phyloP scores from a whole-genome alignment of 495 filamentous ascomycete species.

The Tuber aestivum region DNA sequence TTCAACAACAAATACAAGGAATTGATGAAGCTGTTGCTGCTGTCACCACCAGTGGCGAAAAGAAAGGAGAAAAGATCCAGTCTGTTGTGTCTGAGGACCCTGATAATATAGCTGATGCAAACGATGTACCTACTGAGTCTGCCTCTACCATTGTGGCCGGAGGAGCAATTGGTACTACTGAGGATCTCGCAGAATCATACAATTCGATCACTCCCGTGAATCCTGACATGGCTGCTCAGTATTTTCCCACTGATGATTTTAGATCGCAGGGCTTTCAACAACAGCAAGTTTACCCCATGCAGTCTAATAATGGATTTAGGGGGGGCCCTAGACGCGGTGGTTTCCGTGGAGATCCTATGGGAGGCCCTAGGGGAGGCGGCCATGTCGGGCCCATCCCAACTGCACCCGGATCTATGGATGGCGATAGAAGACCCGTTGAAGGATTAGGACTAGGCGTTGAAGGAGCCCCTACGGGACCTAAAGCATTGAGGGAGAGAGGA shows the following conservation, averaged over 20 bases:
- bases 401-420: slow-evolving; percentile 25
- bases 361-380: slow-evolving; percentile 18
- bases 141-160: slow-evolving; percentile 36
- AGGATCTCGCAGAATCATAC: slow-evolving; percentile 34
- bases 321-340: slow-evolving; percentile 29
- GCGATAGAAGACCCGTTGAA: slow-evolving; percentile 28
- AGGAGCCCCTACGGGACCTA: slow-evolving; percentile 83
- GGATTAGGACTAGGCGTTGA: slow-evolving; percentile 55
- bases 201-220: slow-evolving; percentile 33
- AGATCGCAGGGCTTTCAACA: slow-evolving; percentile 30
- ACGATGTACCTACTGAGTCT: slow-evolving; percentile 41
- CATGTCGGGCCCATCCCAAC: slow-evolving; percentile 24
- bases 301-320: slow-evolving; percentile 28
- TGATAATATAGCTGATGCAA: slow-evolving; percentile 40
- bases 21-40: slow-evolving; percentile 41
- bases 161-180: slow-evolving; percentile 21
- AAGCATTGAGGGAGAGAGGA: slow-evolving; percentile 80
- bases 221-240: slow-evolving; percentile 36
- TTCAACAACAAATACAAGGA: slow-evolving; percentile 41
- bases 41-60: slow-evolving; percentile 38
- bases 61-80: slow-evolving; percentile 42
- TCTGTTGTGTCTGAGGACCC: slow-evolving; percentile 39
- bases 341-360: slow-evolving; percentile 30
- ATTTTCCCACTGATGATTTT: slow-evolving; percentile 39
- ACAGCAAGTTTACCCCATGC: slow-evolving; percentile 20